phyloP scores from a whole-genome alignment of 805 yeast species.

The Candida maltosa region DNA sequence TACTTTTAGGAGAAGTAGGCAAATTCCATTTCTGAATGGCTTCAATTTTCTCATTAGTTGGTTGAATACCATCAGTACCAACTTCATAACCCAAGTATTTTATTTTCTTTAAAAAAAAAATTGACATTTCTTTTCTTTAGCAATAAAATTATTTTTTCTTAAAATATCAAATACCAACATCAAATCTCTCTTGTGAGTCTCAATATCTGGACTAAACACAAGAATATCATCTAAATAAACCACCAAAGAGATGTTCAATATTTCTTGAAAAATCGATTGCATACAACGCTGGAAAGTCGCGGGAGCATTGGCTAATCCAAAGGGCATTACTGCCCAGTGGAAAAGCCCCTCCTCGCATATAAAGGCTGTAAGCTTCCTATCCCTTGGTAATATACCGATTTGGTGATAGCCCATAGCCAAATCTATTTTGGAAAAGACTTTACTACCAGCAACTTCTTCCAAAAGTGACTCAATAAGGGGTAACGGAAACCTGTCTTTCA shows the following conservation, averaged over 20 bases:
- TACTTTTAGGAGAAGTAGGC: not conserved
- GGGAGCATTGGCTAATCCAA: constrained; percentile 21
- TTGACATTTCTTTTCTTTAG: constrained; percentile 1
- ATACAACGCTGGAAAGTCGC: constrained; percentile 15
- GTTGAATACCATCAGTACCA: not conserved
- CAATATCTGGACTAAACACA: constrained; percentile 5
- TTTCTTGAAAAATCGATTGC: constrained; percentile 2
- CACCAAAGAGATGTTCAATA: constrained; percentile 7
- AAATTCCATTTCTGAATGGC: not conserved
- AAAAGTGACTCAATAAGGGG: constrained; percentile 13
- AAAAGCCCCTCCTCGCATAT: constrained; percentile 13
- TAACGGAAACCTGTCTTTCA: constrained; percentile 13
- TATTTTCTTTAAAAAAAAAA: not conserved
- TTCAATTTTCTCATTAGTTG: not conserved
- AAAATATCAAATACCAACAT: not conserved
- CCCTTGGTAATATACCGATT: constrained; percentile 7
- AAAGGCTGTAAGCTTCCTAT: constrained; percentile 17
- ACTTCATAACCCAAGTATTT: constrained; percentile 1
- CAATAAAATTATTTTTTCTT: not conserved
- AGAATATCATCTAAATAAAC: constrained; percentile 18
- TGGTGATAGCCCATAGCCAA: constrained; percentile 14
- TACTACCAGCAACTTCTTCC: constrained; percentile 6
- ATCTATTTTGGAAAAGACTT: constrained; percentile 13
- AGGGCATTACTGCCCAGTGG: constrained; percentile 21
- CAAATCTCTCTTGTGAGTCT: constrained; percentile 10